These are phyloP conservation scores for Kwoniella sp. DNA, from an alignment of 768 basidiomycete genomes.

Conservation along the genomic window DNA sequence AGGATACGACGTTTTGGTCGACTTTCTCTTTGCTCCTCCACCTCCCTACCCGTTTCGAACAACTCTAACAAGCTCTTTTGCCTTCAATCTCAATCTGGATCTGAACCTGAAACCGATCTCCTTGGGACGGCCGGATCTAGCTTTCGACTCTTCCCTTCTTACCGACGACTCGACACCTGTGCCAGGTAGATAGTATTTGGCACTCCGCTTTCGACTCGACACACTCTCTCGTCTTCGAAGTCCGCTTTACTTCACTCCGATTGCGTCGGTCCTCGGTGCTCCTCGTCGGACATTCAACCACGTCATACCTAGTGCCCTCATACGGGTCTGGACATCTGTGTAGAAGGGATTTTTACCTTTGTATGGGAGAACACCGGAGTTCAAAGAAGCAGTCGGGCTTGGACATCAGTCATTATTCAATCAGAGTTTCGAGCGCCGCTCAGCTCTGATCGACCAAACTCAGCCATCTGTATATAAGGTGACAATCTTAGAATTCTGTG, in stretches of 20 bases:
- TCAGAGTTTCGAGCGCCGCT: constrained; percentile 19
- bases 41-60: no score
- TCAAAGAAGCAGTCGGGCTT: no score
- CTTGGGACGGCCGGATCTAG: background rate
- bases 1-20: background rate
- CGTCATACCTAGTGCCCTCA: background rate
- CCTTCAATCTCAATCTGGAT: background rate
- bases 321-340: background rate
- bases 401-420: background rate
- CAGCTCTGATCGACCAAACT: constrained; percentile 1
- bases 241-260: background rate
- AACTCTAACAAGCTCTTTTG: no score
- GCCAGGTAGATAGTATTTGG: background rate
- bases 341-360: background rate
- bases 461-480: constrained; percentile 10
- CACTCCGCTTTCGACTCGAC: no score
- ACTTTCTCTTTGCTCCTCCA: no score
- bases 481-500: background rate
- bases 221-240: background rate
- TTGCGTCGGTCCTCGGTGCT: background rate
- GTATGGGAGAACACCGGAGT: background rate
- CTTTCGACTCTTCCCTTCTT: background rate
- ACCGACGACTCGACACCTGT: background rate
- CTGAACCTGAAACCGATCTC: background rate
- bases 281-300: background rate